Evolutionary conservation across 2,329 filamentous ascomycete species (phyloP), one percentile per base, ranked within the genome.

Genomic region (Neobulgaria alba): DNA sequence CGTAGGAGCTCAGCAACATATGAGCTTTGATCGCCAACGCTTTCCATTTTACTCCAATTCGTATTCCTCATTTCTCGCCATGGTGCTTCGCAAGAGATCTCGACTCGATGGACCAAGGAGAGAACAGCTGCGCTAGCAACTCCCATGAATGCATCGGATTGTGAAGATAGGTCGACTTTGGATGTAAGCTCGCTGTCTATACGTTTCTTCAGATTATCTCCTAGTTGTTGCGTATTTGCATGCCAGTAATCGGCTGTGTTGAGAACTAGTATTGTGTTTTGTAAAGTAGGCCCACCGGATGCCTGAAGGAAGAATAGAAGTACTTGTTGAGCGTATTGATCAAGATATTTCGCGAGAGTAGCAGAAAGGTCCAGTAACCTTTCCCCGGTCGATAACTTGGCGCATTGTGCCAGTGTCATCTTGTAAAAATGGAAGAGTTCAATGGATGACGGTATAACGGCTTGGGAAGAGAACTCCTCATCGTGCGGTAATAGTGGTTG

Each of bases 191-290:
- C 84, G 33, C 76, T 71, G 49, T 96, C 92, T 48, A 98, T 88
- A 8, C 88, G 79, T 54, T 85, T 82, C 64, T 87, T 90, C 62
- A 98, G 89, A 61, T 85, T 95, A 55, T 96, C 89, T 60, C 96
- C 90, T 1, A 98, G 72, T 58, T 96, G 90, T 35, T 81, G 88
- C 36, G 88, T 92, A 20, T 94, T 96, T 18, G 78, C 79, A 58
- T 95, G 90, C 75, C 92, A 98, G 61, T 96, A 98, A 58, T 98
- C 92, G 1, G 92, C 90, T 1, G 92, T 96, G 59, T 98, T 98
- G 35, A 98, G 70, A 1, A 96, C 88, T 3, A 94, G 68, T 10
- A 95, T 75, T 3, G 85, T 75, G 48, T 95, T 84, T 54, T 95
- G 80, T 2, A 92, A 56, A 3, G 69, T 63, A 2, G 75, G 67